Conservation (phyloP, 495 filamentous ascomycete genomes). For the Chaetomium tenue region DNA sequence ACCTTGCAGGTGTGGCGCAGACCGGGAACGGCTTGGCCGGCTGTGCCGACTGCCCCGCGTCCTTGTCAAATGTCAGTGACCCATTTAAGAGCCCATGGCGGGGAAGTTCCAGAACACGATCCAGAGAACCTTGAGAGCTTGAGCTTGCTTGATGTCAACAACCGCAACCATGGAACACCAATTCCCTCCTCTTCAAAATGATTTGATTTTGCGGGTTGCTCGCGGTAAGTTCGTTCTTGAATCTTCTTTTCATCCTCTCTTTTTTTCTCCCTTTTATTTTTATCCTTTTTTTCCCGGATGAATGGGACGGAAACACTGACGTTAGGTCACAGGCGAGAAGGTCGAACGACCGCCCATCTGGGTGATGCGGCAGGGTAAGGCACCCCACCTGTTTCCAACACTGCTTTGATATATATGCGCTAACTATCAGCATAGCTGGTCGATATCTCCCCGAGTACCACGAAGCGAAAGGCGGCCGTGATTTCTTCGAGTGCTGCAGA, state of each 20-base stretch:
- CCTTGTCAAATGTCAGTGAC: not conserved
- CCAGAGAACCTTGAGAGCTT: slow-evolving; percentile 3
- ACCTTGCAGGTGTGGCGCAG: slow-evolving; percentile 19
- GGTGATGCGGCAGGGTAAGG: slow-evolving; percentile 96
- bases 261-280: not conserved
- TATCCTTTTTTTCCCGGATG: not conserved
- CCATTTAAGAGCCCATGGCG: slow-evolving; percentile 15
- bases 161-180: slow-evolving; percentile 28
- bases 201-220: slow-evolving; percentile 82
- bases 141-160: not conserved
- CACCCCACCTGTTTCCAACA: slow-evolving; percentile 9
- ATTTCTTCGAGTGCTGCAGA: slow-evolving; percentile 98
- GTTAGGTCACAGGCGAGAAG: slow-evolving; percentile 64
- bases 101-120: slow-evolving; percentile 10
- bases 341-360: slow-evolving; percentile 92
- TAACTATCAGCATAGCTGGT: slow-evolving; percentile 62
- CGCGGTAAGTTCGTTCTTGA: slow-evolving; percentile 63
- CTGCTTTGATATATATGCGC: slow-evolving; percentile 10
- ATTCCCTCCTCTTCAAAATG: slow-evolving; percentile 84
- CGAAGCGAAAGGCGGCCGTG: slow-evolving; percentile 77
- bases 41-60: slow-evolving; percentile 14
- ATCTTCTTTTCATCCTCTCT: not conserved
- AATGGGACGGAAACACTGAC: slow-evolving; percentile 22
- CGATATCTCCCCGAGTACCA: slow-evolving; percentile 98
- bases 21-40: not conserved